Evolutionary conservation across 1,139 yeast genomes (phyloP), one percentile per base, ranked within the genome.

Genomic region (Scheffersomyces illinoinensis): DNA sequence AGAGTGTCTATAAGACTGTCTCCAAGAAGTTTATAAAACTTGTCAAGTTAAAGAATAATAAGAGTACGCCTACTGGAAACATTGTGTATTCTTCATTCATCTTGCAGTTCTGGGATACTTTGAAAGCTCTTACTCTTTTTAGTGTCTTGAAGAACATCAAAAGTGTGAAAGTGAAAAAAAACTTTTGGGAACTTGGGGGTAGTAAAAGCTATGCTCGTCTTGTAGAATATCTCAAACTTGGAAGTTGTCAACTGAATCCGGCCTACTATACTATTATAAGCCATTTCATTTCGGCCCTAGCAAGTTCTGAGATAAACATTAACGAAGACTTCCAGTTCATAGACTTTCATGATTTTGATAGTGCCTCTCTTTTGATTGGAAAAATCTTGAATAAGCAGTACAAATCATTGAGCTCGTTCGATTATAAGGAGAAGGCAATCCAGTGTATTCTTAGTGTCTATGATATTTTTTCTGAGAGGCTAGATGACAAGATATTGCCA

Each of bases 151-250:
- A 59, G 19, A 55, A 58, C 19, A 54, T 52, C 59, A 64, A 56
- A 63, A 62, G 64, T 58, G 74, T 59, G 24, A 69, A 68, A 54
- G 65, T 76, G 26, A 78, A 78, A 61, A 79, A 76, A 61, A 79
- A 80, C 12, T 76, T 88, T 56, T 87, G 91, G 89, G 73, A 78
- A 14, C 74, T 77, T 47, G 88, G 84, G 67, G 76, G 82, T 67
- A 56, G 71, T 76, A 64, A 82, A 73, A 58, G 82, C 68, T 64
- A 58, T n/a, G 59, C 73, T 1, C 81, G 82, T 58, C 67, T 88
- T 10, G 53, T 77, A 0, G 80, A 74, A 0, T 81, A 86, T 60
- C 67, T 89, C 43, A 73, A 75, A 18, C 60, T 85, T 18, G 90
- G 92, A 0, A 80, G 84, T 4, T 78, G 88, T 56, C 79, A 78